phyloP scores from a whole-genome alignment of 352 stramenopile species.

The Pythium biforme region DNA sequence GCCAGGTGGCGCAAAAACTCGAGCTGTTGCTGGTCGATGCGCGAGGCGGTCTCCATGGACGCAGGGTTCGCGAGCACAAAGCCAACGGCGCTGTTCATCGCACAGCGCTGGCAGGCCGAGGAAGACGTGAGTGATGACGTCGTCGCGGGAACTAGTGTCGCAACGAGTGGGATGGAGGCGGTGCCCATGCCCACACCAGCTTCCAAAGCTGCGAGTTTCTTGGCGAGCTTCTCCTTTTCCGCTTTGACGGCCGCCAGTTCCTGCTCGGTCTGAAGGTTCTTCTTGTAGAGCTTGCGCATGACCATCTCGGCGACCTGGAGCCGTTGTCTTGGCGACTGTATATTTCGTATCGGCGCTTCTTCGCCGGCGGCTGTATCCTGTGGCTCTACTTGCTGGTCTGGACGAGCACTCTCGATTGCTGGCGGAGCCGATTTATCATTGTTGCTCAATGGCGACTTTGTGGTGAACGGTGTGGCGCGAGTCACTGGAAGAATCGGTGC shows the following conservation, averaged over 20 bases:
- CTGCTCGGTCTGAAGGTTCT: constrained; percentile 46
- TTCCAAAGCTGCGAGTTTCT: constrained; percentile 27
- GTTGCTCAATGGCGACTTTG: not conserved
- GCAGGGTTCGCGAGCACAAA: constrained; percentile 20
- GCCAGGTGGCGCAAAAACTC: constrained; percentile 47
- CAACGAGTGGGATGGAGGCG: too few relatives aligned
- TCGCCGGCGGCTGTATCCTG: not conserved
- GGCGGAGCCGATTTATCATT: not conserved
- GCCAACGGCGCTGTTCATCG: not conserved
- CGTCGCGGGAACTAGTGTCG: not conserved
- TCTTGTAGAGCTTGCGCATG: constrained; percentile 59
- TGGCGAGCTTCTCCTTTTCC: constrained; percentile 24
- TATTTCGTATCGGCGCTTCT: constrained; percentile 9
- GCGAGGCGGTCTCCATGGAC: constrained; percentile 30
- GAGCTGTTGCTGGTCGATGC: constrained; percentile 45
- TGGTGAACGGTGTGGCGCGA: not conserved
- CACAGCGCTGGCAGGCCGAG: not conserved
- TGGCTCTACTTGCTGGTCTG: not conserved
- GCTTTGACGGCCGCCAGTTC: constrained; percentile 26
- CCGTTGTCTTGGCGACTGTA: constrained; percentile 43
- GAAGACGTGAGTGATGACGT: not conserved
- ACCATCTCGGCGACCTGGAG: constrained; percentile 57
- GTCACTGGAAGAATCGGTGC: not conserved
- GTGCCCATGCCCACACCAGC: not conserved
- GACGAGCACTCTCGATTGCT: not conserved